Conservation (phyloP, 495 filamentous ascomycete species). For the Glutinoglossum americanum region DNA sequence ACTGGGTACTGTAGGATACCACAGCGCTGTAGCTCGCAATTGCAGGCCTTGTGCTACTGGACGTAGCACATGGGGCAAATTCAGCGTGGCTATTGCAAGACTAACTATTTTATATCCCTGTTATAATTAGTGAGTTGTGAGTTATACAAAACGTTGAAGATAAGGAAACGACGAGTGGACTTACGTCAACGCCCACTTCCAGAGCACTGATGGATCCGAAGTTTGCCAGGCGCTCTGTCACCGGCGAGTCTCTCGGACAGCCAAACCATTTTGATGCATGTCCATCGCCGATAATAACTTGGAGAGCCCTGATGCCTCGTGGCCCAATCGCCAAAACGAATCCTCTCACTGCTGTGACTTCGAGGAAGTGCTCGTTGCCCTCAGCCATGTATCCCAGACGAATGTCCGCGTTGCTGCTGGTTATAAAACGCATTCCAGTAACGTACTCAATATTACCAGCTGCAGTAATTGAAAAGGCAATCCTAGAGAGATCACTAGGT, state of each 20-base stretch:
- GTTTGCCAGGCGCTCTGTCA: background rate
- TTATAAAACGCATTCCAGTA: background rate
- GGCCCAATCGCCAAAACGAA: background rate
- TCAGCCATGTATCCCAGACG: background rate
- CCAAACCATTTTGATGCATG: background rate
- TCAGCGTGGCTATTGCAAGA: background rate
- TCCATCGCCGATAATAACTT: background rate
- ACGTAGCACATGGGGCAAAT: background rate
- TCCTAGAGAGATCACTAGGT: background rate
- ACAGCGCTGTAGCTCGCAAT: constrained; percentile 8
- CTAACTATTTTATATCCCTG: background rate
- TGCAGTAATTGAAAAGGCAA: background rate
- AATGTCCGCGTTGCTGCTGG: background rate
- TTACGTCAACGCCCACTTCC: background rate
- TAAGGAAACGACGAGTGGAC: background rate
- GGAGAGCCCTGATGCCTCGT: background rate
- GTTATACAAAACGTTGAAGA: background rate
- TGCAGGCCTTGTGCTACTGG: background rate
- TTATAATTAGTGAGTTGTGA: background rate
- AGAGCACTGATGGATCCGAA: background rate
- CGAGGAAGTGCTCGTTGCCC: background rate
- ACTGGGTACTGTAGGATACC: constrained; percentile 8
- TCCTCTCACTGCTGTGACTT: background rate
- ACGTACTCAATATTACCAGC: background rate
- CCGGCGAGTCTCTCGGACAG: background rate